Percentiles rank a stretch among this genome's conserved stretches.
phyloP scores from a whole-genome alignment of 345 rosid species.

The Camelina sativa region DNA sequence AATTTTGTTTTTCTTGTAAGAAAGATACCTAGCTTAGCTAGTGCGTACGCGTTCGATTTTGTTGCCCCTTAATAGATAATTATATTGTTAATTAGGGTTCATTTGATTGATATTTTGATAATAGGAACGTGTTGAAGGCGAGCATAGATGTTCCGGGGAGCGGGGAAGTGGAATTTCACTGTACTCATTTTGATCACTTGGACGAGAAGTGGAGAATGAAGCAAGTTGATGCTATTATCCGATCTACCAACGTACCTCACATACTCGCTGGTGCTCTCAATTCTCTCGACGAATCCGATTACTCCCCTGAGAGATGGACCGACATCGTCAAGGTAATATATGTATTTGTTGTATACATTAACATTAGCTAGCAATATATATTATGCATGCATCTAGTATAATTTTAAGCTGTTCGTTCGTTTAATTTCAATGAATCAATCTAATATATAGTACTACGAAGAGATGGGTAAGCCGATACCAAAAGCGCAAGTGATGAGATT shows the following conservation, averaged over 20 bases:
- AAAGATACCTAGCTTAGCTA: constrained; percentile 4
- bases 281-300: constrained; percentile 83
- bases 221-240: constrained; percentile 77
- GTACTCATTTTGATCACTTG: constrained; percentile 90
- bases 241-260: constrained; percentile 65
- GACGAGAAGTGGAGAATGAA: constrained; percentile 96
- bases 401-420: neutral
- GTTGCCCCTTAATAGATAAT: neutral
- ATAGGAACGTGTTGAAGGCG: constrained; percentile 87
- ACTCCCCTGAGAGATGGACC: constrained; percentile 81
- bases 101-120: neutral
- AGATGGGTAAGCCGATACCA: constrained; percentile 94
- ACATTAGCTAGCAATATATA: neutral
- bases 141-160: constrained; percentile 70
- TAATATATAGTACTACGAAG: constrained; percentile 68
- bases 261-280: constrained; percentile 86
- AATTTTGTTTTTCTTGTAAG: neutral
- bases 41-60: constrained; percentile 2
- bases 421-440: neutral
- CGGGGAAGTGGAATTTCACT: constrained; percentile 88
- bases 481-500: constrained; percentile 85
- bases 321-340: constrained; percentile 74
- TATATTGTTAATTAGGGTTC: too few species aligned
- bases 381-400: neutral
- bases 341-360: neutral